phyloP scores from a whole-genome alignment of 2,329 filamentous ascomycete genomes.

The Cercospora berteroae region DNA sequence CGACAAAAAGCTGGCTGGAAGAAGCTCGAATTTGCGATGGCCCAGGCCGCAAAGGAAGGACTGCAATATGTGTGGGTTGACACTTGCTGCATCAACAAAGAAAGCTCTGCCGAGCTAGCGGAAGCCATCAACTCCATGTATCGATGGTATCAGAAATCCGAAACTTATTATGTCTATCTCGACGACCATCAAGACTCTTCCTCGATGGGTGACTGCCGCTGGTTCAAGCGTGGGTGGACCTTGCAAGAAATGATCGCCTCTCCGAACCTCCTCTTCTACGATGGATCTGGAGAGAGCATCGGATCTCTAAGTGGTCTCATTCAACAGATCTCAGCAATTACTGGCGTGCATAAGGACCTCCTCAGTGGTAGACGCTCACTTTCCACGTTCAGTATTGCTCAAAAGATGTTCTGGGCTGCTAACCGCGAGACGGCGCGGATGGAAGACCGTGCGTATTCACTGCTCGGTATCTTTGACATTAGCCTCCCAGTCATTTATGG shows the following conservation, averaged over 20 bases:
- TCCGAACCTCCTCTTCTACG: not conserved
- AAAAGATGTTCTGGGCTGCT: not conserved
- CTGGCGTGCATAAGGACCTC: not conserved
- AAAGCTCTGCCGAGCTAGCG: not conserved
- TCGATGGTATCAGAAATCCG: not conserved
- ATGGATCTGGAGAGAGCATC: not conserved
- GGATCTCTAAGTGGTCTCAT: not conserved
- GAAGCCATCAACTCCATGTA: not conserved
- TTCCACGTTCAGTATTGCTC: not conserved
- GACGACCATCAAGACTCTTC: not conserved
- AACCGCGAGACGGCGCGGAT: not conserved
- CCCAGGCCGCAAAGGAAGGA: not conserved
- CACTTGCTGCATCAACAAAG: not conserved
- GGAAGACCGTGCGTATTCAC: not conserved
- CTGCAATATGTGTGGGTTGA: not conserved
- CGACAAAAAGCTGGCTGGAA: not conserved
- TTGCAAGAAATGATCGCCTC: not conserved
- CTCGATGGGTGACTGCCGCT: not conserved
- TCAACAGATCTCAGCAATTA: not conserved
- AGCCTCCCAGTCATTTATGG: not conserved
- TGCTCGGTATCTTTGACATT: not conserved
- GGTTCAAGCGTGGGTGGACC: not conserved
- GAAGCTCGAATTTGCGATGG: not conserved
- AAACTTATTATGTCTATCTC: not conserved
- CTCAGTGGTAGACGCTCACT: not conserved